phyloP scores from a whole-genome alignment of 495 filamentous ascomycete genomes.

The Acidomyces sp. region DNA sequence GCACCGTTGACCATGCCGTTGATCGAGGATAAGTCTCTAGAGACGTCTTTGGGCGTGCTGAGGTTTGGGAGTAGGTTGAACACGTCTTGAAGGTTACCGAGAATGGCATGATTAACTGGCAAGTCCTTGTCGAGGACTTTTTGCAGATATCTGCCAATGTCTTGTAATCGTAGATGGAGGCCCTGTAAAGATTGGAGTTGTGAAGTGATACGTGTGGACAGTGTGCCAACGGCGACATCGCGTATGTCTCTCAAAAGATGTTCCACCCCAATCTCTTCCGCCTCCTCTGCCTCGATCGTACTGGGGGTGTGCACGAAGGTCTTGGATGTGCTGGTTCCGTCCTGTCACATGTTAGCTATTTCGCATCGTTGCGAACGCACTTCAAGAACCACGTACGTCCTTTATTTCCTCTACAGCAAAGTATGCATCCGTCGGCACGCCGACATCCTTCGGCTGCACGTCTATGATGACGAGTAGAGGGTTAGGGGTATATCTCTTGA shows the following conservation, averaged over 20 bases:
- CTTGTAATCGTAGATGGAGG: slow-evolving; percentile 83
- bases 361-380: too few species aligned
- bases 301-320: slow-evolving; percentile 99
- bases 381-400: slow-evolving; percentile 54
- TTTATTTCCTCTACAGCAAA: slow-evolving; percentile 99
- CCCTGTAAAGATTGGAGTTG: slow-evolving; percentile 96
- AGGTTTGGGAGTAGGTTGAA: slow-evolving; percentile 98
- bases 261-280: slow-evolving; percentile 97
- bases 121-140: slow-evolving; percentile 87
- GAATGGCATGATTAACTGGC: slow-evolving; percentile 91
- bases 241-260: slow-evolving; percentile 95
- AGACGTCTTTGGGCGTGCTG: slow-evolving; percentile 58
- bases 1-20: slow-evolving; percentile 31
- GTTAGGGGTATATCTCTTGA: slow-evolving; percentile 97
- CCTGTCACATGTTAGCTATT: slow-evolving; percentile 41
- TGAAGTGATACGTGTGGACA: slow-evolving; percentile 92
- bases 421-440: slow-evolving; percentile 96
- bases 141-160: slow-evolving; percentile 89
- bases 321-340: slow-evolving; percentile 91
- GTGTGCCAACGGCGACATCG: slow-evolving; percentile 95
- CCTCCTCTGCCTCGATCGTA: slow-evolving; percentile 97
- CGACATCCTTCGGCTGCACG: slow-evolving; percentile 95
- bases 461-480: slow-evolving; percentile 95
- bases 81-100: slow-evolving; percentile 95
- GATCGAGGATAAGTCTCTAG: slow-evolving; percentile 27